Percentiles rank a stretch among this genome's conserved stretches.
phyloP scores from a whole-genome alignment of 1,139 yeast species.

The Kazachstania sp. region DNA sequence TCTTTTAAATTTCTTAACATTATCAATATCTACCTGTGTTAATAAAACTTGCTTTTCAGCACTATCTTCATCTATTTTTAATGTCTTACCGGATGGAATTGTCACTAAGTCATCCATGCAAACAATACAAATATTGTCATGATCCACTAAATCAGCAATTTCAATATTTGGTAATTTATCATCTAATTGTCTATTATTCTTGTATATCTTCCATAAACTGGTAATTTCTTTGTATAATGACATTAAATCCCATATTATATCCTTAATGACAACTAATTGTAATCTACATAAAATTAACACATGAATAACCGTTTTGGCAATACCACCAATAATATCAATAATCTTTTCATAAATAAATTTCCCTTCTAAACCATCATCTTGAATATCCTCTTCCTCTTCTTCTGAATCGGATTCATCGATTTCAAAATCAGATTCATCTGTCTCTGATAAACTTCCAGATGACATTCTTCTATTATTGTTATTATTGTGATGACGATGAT shows the following conservation, averaged over 20 bases:
- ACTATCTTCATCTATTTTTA: background rate
- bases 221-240: constrained; percentile 43
- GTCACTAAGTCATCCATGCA: constrained; percentile 31
- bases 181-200: constrained; percentile 60
- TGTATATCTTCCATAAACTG: constrained; percentile 48
- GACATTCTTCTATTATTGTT: constrained; percentile 4
- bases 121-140: constrained; percentile 40
- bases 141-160: constrained; percentile 49
- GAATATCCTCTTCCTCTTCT: constrained; percentile 19
- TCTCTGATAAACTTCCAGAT: background rate
- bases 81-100: constrained; percentile 4
- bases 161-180: constrained; percentile 54
- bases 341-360: constrained; percentile 55
- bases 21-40: constrained; percentile 10
- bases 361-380: constrained; percentile 52
- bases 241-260: constrained; percentile 48
- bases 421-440: background rate
- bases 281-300: constrained; percentile 45
- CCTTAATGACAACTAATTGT: constrained; percentile 63
- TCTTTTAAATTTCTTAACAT: constrained; percentile 15
- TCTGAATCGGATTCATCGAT: constrained; percentile 6
- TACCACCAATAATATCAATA: constrained; percentile 45
- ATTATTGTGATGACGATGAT: constrained; percentile 9
- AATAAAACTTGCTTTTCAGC: constrained; percentile 1
- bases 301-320: constrained; percentile 41